These are phyloP conservation scores for Bathelium albidoporum DNA, from an alignment of 495 filamentous ascomycete genomes.

Conservation along the genomic window DNA sequence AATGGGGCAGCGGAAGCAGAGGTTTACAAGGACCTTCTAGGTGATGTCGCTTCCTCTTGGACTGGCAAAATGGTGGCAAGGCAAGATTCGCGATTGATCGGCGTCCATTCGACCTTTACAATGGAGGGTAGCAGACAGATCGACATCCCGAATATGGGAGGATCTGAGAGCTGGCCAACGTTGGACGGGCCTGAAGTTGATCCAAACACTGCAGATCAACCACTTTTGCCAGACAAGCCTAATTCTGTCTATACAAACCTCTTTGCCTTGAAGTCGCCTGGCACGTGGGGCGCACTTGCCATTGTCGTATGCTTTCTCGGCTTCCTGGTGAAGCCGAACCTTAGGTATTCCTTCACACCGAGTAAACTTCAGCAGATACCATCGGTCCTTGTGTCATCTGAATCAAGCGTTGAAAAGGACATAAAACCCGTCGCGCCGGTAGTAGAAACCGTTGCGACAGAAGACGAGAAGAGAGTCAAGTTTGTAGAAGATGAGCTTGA, in stretches of 20 bases:
- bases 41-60: not conserved
- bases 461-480: not conserved
- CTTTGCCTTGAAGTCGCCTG: not conserved
- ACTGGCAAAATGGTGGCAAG: not conserved
- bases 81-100: conserved; percentile 1
- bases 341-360: not conserved
- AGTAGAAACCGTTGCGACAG: not conserved
- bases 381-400: not conserved
- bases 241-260: not conserved
- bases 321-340: not conserved
- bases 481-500: not conserved
- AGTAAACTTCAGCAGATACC: not conserved
- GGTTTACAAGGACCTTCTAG: conserved; percentile 39
- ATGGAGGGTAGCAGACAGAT: not conserved
- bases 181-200: not conserved
- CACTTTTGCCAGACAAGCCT: not conserved
- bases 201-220: not conserved
- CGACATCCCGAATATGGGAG: not conserved
- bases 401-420: not conserved
- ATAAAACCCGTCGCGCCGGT: not conserved
- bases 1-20: conserved; percentile 55
- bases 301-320: not conserved
- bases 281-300: not conserved
- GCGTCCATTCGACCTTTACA: conserved; percentile 2
- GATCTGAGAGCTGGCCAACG: not conserved